These are phyloP conservation scores for Talaromyces amestolkiae DNA, from an alignment of 2,329 filamentous ascomycete genomes.

Conservation along the genomic window DNA sequence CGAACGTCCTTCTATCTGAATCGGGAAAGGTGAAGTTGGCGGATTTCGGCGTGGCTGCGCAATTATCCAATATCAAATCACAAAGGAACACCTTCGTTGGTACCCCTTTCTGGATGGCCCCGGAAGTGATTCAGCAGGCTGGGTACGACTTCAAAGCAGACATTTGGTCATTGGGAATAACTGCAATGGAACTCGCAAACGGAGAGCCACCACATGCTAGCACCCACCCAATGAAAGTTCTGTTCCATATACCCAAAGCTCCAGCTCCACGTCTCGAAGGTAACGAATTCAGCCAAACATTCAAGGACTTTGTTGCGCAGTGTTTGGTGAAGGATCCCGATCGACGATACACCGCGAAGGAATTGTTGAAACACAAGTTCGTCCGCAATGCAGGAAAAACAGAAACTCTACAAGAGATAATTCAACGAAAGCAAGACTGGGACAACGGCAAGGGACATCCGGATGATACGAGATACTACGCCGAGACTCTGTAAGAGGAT, in stretches of 20 bases:
- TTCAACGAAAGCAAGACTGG: slow-evolving; percentile 75
- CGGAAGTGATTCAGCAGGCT: slow-evolving; percentile 87
- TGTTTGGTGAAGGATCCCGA: slow-evolving; percentile 93
- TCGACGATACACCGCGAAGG: slow-evolving; percentile 76
- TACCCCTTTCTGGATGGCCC: slow-evolving; percentile 96
- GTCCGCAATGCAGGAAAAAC: slow-evolving; percentile 83
- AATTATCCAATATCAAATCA: slow-evolving; percentile 95
- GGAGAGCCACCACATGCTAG: slow-evolving; percentile 85
- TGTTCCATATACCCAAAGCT: slow-evolving; percentile 88
- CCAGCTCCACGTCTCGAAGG: slow-evolving; percentile 80
- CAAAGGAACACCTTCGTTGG: slow-evolving; percentile 97
- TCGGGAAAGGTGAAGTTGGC: slow-evolving; percentile 90
- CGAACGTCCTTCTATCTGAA: slow-evolving; percentile 90
- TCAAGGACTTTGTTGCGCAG: slow-evolving; percentile 88
- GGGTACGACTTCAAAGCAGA: slow-evolving; percentile 85
- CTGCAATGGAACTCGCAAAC: slow-evolving; percentile 82
- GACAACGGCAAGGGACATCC: slow-evolving; percentile 70
- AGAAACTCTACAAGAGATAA: slow-evolving; percentile 81
- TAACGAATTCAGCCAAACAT: slow-evolving; percentile 75
- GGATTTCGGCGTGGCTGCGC: slow-evolving; percentile 94
- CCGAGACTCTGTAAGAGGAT: slow-evolving; percentile 72
- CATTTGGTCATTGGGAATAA: slow-evolving; percentile 90
- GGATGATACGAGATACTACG: slow-evolving; percentile 79
- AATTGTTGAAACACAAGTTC: slow-evolving; percentile 84
- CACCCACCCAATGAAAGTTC: slow-evolving; percentile 88